A percentile compares a stretch with the other conserved stretches of the same genome.
phyloP scores from a whole-genome alignment of 2,329 filamentous ascomycete genomes.

The Sclerotinia borealis region DNA sequence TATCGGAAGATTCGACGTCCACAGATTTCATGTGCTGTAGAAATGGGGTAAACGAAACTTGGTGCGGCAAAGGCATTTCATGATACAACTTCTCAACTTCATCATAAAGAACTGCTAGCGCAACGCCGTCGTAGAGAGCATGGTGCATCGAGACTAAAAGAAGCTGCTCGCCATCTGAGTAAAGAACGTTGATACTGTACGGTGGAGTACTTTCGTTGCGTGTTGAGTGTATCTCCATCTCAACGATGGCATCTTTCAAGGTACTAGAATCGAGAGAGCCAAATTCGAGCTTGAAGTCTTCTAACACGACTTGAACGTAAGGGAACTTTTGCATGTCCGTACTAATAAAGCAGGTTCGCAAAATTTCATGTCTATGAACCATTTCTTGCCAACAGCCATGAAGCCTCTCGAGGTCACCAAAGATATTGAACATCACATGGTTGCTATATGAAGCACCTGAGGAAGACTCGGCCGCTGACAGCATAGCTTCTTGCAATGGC shows the following conservation, averaged over 20 bases:
- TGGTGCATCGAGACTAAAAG: slow-evolving; percentile 54
- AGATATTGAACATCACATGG: slow-evolving; percentile 58
- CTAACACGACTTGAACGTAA: slow-evolving; percentile 66
- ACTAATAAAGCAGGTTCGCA: slow-evolving; percentile 68
- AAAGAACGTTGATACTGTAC: slow-evolving; percentile 23
- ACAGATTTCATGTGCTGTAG: slow-evolving; percentile 51
- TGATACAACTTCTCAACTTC: slow-evolving; percentile 60
- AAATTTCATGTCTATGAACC: slow-evolving; percentile 62
- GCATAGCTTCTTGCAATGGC: slow-evolving; percentile 82
- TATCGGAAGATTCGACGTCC: slow-evolving; percentile 43
- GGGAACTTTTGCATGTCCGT: slow-evolving; percentile 56
- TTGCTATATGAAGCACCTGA: slow-evolving; percentile 62
- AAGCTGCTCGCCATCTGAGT: slow-evolving; percentile 5
- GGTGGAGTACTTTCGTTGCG: slow-evolving; percentile 22
- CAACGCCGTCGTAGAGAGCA: slow-evolving; percentile 79
- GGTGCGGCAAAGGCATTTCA: slow-evolving; percentile 40
- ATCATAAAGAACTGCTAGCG: slow-evolving; percentile 60
- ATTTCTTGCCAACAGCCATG: slow-evolving; percentile 56
- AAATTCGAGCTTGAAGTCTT: slow-evolving; percentile 34
- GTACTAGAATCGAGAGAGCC: slow-evolving; percentile 3
- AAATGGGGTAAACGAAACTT: slow-evolving; percentile 57
- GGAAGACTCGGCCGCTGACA: slow-evolving; percentile 48
- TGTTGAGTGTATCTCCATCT: background rate
- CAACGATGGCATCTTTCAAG: background rate
- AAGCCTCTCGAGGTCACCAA: slow-evolving; percentile 44